Base-by-base conservation (phyloP, 768 basidiomycete species). In the Xerocomus brunneocitrinus region DNA sequence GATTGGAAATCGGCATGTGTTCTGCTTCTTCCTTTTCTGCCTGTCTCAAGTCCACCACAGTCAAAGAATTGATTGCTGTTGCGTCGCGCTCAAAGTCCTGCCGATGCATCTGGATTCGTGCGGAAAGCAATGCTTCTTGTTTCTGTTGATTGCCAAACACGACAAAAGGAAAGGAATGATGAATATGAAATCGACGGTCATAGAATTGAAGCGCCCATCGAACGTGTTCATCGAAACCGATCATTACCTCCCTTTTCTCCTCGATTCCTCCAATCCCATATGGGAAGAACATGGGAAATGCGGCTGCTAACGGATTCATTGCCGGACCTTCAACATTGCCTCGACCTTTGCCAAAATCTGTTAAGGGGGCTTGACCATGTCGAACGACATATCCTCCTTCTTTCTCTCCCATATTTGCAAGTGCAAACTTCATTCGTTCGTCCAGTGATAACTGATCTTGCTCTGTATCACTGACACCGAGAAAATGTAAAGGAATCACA, bases 241-340 rank as follows among this genome's bases (percentile, higher is more conserved):
- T 61, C 2, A 58, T 35, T 0, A 28, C 24, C 3, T 30, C 24
- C 22, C 64, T 22, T 1, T 47, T 46, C 0, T 54, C 58, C 50
- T 75, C 73, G 34, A 74, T 57, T 0, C 71, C 72, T 0, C 74
- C 73, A 16, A 39, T 24, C 0, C 71, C 74, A 58, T 71, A 75
- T 8, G 28, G 28, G 14, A 44, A 44, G 1, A 44, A 9, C 2
- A 16, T 9, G 2, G 43, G 43, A 44, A 14, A 44, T 44, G 43
- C 28, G 13, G 43, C 43, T 44, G 43, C 43, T 5, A 28, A 10
- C 2, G 43, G 43, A 35, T 35, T 27, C 27, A 27, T 27, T 2
- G 27, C 27, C 27, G 27, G 27, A 27, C 27, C 27, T 27, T 27
- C 27, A 27, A 27, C 27, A 27, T 27, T 27, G 27, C 27, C 27